Conservation (phyloP, 768 basidiomycete species). For the Melanogaster broomeanus region DNA sequence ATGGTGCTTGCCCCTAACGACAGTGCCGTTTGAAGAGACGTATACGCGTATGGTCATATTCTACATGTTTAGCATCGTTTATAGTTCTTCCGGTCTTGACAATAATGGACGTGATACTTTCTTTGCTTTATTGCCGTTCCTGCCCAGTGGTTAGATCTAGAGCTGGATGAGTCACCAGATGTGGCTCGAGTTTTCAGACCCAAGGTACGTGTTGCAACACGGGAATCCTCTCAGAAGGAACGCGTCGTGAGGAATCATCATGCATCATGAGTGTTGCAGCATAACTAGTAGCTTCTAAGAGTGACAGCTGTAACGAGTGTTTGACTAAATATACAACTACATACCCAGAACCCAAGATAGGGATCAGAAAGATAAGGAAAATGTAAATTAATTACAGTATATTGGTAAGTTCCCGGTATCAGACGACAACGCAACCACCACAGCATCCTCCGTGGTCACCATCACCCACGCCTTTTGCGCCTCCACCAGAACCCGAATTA, state of each 20-base stretch:
- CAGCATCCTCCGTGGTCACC: conserved; percentile 67
- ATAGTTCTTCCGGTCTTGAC: neutral
- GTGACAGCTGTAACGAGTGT: too few species aligned
- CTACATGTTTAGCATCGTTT: too few species aligned
- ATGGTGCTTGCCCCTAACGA: conserved; percentile 2
- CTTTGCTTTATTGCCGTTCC: neutral
- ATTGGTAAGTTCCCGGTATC: conserved; percentile 13
- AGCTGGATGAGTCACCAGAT: too few species aligned
- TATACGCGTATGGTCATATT: neutral
- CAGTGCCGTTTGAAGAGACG: conserved; percentile 6
- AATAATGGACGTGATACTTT: neutral
- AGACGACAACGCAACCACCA: conserved; percentile 63
- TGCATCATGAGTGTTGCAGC: too few species aligned
- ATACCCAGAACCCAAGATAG: conserved; percentile 8
- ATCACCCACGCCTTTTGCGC: conserved; percentile 45
- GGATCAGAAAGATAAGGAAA: conserved; percentile 7
- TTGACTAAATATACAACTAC: conserved; percentile 12
- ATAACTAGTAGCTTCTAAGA: too few species aligned
- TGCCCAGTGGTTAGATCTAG: too few species aligned
- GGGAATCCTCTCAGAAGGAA: too few species aligned
- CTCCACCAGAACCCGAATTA: conserved; percentile 40
- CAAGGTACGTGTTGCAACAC: too few species aligned
- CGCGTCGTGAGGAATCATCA: too few species aligned
- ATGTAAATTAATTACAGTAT: neutral
- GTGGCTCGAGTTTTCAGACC: too few species aligned